Percentiles rank a stretch among this genome's conserved stretches.
Conservation (phyloP, 768 basidiomycete genomes). For the Paxillus involutus region DNA sequence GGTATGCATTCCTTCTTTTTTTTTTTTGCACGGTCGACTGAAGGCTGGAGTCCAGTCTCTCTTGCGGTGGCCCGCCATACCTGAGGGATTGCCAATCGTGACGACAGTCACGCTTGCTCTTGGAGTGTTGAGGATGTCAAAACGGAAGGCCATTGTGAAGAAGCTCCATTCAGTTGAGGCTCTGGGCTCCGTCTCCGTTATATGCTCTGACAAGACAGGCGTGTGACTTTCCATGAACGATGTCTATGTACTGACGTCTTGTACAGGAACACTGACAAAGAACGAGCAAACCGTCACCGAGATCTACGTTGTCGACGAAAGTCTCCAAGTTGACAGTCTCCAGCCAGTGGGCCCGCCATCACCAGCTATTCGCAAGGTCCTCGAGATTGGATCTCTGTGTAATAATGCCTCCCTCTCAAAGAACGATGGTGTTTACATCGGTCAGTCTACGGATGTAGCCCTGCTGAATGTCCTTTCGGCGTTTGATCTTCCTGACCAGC, state of each 20-base stretch:
- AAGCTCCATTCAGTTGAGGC: conserved; percentile 95
- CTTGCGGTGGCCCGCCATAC: conserved; percentile 98
- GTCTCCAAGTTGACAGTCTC: conserved; percentile 53
- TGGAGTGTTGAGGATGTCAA: conserved; percentile 92
- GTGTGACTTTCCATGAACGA: conserved; percentile 10
- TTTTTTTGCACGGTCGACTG: conserved; percentile 3
- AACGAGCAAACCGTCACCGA: conserved; percentile 96
- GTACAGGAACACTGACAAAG: conserved; percentile 81
- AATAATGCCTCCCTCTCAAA: conserved; percentile 74
- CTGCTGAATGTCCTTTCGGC: conserved; percentile 74
- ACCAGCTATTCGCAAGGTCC: conserved; percentile 67
- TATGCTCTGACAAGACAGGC: conserved; percentile 98
- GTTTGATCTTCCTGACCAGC: conserved; percentile 68
- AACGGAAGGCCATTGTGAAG: conserved; percentile 95
- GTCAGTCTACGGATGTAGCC: conserved; percentile 94
- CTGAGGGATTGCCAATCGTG: conserved; percentile 94
- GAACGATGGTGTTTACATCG: conserved; percentile 73
- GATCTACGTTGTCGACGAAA: conserved; percentile 85
- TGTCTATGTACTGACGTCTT: neutral
- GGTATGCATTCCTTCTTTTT: no score
- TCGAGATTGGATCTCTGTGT: conserved; percentile 85
- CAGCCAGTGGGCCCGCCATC: conserved; percentile 51
- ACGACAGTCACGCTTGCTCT: conserved; percentile 96
- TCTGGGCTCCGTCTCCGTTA: conserved; percentile 92
- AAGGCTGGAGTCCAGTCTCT: conserved; percentile 60